Evolutionary conservation across 2,329 filamentous ascomycete genomes (phyloP), one percentile per base, ranked within the genome.

Genomic region (Metarhizium sp.): DNA sequence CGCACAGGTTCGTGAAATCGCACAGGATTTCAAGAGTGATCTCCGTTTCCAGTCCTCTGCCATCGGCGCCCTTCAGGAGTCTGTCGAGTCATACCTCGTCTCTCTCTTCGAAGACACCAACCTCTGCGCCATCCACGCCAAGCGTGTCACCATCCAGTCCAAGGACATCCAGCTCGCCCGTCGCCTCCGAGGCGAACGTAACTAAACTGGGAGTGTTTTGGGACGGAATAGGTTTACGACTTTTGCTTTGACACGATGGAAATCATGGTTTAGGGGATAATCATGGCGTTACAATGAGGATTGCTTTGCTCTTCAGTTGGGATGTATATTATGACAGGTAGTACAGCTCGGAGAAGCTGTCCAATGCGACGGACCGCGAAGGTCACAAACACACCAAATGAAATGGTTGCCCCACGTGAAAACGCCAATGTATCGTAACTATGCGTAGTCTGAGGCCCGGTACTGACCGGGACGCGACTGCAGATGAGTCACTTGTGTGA

Each of bases 101-200:
- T 95, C 92, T 48, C 87, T 97, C 62, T 97, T 97, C 68, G 92
- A 97, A 77, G 92, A 97, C 73, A 96, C 92, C 78, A 97, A 97
- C 81, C 79, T 96, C 53, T 97, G 92, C 78, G 92, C 94, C 70
- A 96, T 97, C 75, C 94, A 97, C 78, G 92, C 94, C 77, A 97
- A 97, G 86, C 91, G 94, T 79, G 94, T 97, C 71, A 97, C 92
- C 70, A 97, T 97, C 77, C 92, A 92, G 77, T 86, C 86, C 63
- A 96, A 96, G 82, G 92, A 96, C 68, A 96, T 97, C 72, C 92
- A 97, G 78, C 85, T 97, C 52, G 92, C 92, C 69, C 88, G 94
- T 66, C 89, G 94, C 69, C 90, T 99, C 71, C 90, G 94, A 69
- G 94, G 94, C 64, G 92, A 94, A 81, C 87, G 89, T 74, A 91